phyloP scores from a whole-genome alignment of 768 basidiomycete species.

The Russula sp. region DNA sequence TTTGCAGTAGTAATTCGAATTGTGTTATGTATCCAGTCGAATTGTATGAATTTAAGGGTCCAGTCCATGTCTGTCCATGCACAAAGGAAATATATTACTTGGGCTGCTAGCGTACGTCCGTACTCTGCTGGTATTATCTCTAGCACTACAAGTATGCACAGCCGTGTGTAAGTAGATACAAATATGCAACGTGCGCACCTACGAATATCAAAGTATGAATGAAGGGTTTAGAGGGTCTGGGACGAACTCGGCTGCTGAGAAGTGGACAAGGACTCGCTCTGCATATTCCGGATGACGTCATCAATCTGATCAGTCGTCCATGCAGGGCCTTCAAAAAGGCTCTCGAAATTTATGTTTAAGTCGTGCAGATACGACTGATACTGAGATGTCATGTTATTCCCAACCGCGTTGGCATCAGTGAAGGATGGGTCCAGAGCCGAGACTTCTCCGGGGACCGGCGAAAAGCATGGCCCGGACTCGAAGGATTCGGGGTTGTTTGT shows the following conservation, averaged over 20 bases:
- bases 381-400: neutral
- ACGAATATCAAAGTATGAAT: neutral
- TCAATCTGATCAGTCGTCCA: conserved; percentile 10
- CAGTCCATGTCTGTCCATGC: neutral
- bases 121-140: neutral
- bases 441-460: neutral
- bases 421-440: neutral
- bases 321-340: neutral
- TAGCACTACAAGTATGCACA: conserved; percentile 15
- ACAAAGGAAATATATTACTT: neutral
- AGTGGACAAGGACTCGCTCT: neutral
- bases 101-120: neutral
- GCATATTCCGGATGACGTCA: conserved; percentile 1
- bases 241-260: neutral
- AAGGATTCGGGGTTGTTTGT: neutral
- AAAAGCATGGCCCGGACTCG: neutral
- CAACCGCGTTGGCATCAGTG: neutral
- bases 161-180: neutral
- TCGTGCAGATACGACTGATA: neutral
- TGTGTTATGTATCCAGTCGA: neutral
- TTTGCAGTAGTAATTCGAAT: neutral
- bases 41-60: neutral
- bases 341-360: neutral
- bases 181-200: neutral
- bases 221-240: neutral